These are phyloP conservation scores for Verticillium nubilum DNA, from an alignment of 2,329 filamentous ascomycete genomes.

Conservation along the genomic window DNA sequence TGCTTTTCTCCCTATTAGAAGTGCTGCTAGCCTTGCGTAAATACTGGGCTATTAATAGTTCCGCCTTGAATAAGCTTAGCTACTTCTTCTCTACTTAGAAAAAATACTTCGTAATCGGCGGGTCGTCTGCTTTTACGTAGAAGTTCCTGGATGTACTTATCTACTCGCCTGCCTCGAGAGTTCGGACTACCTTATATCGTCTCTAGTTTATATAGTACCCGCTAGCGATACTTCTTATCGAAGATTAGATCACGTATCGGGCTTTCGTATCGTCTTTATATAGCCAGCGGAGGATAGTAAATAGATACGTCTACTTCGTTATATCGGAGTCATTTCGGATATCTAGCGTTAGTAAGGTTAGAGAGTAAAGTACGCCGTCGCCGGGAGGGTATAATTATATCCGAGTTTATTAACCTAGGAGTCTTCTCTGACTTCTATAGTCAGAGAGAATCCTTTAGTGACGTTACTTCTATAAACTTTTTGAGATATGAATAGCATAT, in stretches of 20 bases:
- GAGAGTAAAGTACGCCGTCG: neutral
- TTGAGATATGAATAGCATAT: neutral
- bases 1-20: slow-evolving; percentile 7
- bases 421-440: neutral
- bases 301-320: neutral
- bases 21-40: slow-evolving; percentile 11
- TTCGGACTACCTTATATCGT: neutral
- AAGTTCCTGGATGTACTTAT: neutral
- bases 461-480: neutral
- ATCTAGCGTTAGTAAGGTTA: neutral
- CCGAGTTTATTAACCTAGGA: neutral
- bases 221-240: neutral
- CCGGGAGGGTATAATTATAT: neutral
- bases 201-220: neutral
- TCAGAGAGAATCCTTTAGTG: neutral
- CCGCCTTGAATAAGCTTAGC: neutral
- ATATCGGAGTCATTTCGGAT: neutral
- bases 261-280: neutral
- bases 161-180: neutral
- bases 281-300: neutral
- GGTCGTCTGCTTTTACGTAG: neutral
- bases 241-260: neutral
- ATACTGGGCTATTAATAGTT: slow-evolving; percentile 5
- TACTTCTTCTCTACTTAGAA: neutral
- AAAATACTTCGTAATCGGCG: neutral